These are phyloP conservation scores for Penicillium glabrum DNA, from an alignment of 2,329 filamentous ascomycete species.

Conservation along the genomic window DNA sequence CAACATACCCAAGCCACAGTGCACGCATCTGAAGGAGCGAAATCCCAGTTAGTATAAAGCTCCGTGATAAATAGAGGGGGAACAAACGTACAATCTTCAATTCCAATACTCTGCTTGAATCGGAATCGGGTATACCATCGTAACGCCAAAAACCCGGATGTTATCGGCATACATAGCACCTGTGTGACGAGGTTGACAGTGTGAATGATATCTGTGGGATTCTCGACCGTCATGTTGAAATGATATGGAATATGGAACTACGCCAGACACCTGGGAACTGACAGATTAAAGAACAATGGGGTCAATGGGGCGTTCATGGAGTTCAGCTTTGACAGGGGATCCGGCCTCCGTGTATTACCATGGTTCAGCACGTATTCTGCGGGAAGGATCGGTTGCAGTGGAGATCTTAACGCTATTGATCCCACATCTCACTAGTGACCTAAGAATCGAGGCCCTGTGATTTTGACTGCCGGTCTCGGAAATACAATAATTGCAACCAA, in stretches of 20 bases:
- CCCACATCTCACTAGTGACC: conserved; percentile 1
- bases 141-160: conserved; percentile 30
- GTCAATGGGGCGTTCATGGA: not conserved
- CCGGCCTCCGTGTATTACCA: not conserved
- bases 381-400: not conserved
- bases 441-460: not conserved
- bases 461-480: not conserved
- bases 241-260: not conserved
- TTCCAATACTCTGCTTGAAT: conserved; percentile 29
- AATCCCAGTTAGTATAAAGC: conserved; percentile 9
- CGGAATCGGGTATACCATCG: conserved; percentile 32
- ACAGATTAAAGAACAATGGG: not conserved
- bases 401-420: conserved; percentile 8
- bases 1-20: conserved; percentile 19
- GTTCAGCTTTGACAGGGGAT: not conserved
- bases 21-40: conserved; percentile 15
- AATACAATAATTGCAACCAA: not conserved
- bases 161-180: conserved; percentile 36
- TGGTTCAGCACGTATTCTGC: not conserved
- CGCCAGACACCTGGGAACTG: not conserved
- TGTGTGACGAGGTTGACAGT: conserved; percentile 38
- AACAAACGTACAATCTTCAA: conserved; percentile 37
- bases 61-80: not conserved
- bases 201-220: conserved; percentile 28
- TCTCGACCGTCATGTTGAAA: conserved; percentile 19